A percentile compares a stretch with the other conserved stretches of the same genome.
Evolutionary conservation across 225 moss, liverwort and hornwort genomes (phyloP).

Genomic region (Rhytidiadelphus loreus): DNA sequence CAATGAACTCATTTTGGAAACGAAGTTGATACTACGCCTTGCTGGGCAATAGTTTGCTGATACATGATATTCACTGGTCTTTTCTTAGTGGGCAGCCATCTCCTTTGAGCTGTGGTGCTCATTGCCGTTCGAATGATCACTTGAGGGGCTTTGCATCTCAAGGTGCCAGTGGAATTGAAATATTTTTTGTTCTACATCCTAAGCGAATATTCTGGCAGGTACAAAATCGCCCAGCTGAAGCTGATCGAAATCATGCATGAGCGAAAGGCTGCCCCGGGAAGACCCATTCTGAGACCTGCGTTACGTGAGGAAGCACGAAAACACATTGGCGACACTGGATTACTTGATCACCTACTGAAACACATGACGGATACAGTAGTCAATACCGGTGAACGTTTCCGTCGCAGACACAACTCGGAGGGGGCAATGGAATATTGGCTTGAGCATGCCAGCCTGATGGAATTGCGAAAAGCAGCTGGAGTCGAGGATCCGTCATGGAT

Average conservation of each 20-base stretch:
- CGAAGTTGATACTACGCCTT: neutral
- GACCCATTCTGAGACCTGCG: constrained; percentile 44
- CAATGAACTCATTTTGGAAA: neutral
- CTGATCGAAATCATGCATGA: constrained; percentile 47
- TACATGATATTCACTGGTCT: neutral
- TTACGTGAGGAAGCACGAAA: constrained; percentile 54
- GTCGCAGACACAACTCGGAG: constrained; percentile 49
- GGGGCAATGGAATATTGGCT: constrained; percentile 70
- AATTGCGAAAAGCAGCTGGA: constrained; percentile 54
- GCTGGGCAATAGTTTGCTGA: neutral
- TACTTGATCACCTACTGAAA: constrained; percentile 52
- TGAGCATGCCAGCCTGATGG: constrained; percentile 52
- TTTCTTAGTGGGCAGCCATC: neutral
- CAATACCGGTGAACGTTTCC: constrained; percentile 45
- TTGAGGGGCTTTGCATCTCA: neutral
- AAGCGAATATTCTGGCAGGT: constrained; percentile 7
- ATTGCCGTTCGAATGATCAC: neutral
- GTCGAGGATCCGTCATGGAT: constrained; percentile 61
- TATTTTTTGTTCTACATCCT: neutral
- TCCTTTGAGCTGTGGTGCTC: neutral
- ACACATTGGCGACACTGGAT: constrained; percentile 57
- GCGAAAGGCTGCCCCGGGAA: constrained; percentile 40
- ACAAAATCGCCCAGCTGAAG: constrained; percentile 53
- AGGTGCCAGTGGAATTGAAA: neutral
- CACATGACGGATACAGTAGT: constrained; percentile 64